Percentiles rank a stretch among this genome's conserved stretches.
These are phyloP conservation scores for Tilletia caries DNA, from an alignment of 1,284 basidiomycete species.

Conservation along the genomic window DNA sequence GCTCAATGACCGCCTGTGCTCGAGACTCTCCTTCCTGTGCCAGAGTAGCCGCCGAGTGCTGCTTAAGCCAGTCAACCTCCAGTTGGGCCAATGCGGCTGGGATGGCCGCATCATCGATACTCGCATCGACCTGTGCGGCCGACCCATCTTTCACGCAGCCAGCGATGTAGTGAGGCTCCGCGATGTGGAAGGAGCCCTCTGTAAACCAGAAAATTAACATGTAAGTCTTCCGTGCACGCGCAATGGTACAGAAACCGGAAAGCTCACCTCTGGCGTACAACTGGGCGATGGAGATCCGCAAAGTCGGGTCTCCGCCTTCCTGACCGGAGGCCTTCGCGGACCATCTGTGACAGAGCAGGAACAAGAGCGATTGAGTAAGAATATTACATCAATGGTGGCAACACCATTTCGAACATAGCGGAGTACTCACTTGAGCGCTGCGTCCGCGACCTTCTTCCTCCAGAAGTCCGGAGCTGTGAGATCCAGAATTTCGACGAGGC, in stretches of 20 bases:
- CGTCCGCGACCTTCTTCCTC: constrained; percentile 48
- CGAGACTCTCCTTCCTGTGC: constrained; percentile 27
- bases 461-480: constrained; percentile 44
- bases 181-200: background rate
- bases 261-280: constrained; percentile 2
- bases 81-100: background rate
- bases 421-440: constrained; percentile 42
- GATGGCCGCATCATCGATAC: background rate
- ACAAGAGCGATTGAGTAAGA: background rate
- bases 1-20: constrained; percentile 23
- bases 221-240: background rate
- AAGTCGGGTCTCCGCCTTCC: constrained; percentile 38
- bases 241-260: background rate
- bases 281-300: constrained; percentile 42
- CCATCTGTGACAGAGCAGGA: constrained; percentile 23
- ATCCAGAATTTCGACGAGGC: constrained; percentile 33
- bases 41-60: constrained; percentile 23
- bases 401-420: background rate
- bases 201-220: background rate
- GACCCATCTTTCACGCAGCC: background rate
- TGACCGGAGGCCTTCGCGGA: constrained; percentile 25
- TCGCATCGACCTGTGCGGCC: background rate
- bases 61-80: constrained; percentile 28
- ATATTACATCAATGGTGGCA: too few species aligned
- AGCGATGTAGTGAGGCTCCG: background rate